phyloP scores from a whole-genome alignment of 495 filamentous ascomycete species.

The Tetracladium setigerum region DNA sequence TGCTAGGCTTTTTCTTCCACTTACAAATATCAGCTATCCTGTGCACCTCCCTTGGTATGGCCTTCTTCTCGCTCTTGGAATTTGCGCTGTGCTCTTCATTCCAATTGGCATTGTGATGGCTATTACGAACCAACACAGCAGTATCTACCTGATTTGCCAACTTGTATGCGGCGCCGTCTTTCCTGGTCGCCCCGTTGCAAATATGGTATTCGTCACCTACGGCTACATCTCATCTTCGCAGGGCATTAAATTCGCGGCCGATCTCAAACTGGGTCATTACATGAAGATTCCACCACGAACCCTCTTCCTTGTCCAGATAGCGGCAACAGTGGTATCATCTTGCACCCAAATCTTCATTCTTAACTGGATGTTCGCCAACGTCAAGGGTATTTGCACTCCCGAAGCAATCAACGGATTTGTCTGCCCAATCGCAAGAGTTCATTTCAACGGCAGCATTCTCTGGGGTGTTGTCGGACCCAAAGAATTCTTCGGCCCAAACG shows the following conservation, averaged over 20 bases:
- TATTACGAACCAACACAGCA: constrained; percentile 75
- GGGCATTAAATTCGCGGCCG: constrained; percentile 78
- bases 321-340: constrained; percentile 69
- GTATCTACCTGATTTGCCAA: constrained; percentile 76
- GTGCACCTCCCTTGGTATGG: constrained; percentile 74
- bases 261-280: constrained; percentile 84
- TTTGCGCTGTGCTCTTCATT: constrained; percentile 66
- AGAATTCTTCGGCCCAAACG: constrained; percentile 67
- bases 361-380: constrained; percentile 82
- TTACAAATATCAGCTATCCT: constrained; percentile 47
- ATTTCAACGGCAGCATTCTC: constrained; percentile 83
- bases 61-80: constrained; percentile 63
- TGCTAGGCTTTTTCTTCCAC: constrained; percentile 1
- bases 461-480: constrained; percentile 81
- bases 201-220: constrained; percentile 86
- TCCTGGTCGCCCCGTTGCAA: constrained; percentile 74
- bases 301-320: constrained; percentile 73
- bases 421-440: constrained; percentile 78
- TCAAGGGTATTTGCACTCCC: constrained; percentile 69
- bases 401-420: constrained; percentile 78
- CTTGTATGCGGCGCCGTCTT: constrained; percentile 72
- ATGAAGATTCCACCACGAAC: constrained; percentile 87
- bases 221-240: constrained; percentile 76
- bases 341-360: constrained; percentile 75
- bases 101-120: constrained; percentile 82